Percentiles rank a stretch among this genome's conserved stretches.
These are phyloP conservation scores for Neurospora africana DNA, from an alignment of 495 filamentous ascomycete species.

Conservation along the genomic window DNA sequence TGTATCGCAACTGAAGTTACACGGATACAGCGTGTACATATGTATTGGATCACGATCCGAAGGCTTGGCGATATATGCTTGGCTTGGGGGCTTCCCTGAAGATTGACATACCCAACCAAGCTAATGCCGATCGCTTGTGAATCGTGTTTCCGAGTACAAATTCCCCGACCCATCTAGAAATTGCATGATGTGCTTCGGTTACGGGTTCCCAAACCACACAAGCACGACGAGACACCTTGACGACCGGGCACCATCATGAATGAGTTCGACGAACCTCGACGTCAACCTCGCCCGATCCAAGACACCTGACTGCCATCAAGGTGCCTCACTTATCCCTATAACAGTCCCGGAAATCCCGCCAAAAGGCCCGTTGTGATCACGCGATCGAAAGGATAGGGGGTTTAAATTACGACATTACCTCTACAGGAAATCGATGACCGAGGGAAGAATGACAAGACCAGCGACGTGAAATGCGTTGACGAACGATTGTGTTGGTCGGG, in stretches of 20 bases:
- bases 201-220: not conserved
- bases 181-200: not conserved
- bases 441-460: not conserved
- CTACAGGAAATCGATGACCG: not conserved
- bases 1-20: not conserved
- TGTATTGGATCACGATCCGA: not conserved
- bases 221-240: not conserved
- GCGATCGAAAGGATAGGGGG: not conserved
- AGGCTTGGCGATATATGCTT: not conserved
- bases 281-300: not conserved
- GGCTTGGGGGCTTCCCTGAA: not conserved
- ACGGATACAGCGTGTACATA: not conserved
- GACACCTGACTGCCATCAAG: not conserved
- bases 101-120: not conserved
- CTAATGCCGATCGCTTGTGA: not conserved
- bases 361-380: not conserved
- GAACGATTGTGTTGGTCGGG: not conserved
- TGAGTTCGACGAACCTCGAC: not conserved
- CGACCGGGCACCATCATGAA: not conserved
- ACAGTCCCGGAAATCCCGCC: not conserved
- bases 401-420: not conserved
- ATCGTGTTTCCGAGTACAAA: not conserved
- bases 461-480: not conserved
- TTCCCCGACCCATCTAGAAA: not conserved
- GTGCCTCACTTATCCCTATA: not conserved